These are phyloP conservation scores for Vitis hybrid DNA, from an alignment of 177 flowering plant species.

Conservation along the genomic window DNA sequence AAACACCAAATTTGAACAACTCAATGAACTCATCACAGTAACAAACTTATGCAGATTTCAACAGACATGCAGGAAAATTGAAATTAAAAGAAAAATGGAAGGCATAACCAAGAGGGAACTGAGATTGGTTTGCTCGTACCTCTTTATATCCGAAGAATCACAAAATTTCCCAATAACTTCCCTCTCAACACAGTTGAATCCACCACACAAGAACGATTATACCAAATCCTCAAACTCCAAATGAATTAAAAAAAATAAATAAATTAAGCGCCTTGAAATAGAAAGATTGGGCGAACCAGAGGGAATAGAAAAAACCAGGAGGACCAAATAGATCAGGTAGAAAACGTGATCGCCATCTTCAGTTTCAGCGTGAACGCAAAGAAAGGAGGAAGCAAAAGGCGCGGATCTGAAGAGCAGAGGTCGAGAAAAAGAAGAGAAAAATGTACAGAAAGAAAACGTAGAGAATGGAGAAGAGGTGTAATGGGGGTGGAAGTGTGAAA, in stretches of 20 bases:
- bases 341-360: conserved; percentile 8
- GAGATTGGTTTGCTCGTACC: too few species aligned
- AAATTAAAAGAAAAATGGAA: too few species aligned
- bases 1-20: too few species aligned
- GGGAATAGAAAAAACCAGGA: not conserved
- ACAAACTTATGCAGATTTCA: too few species aligned
- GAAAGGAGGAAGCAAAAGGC: conserved; percentile 12
- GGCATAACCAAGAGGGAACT: too few species aligned
- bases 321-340: not conserved
- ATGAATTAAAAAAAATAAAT: not conserved
- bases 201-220: too few species aligned
- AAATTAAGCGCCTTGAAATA: not conserved
- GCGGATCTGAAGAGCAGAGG: conserved; percentile 25
- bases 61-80: too few species aligned
- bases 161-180: too few species aligned
- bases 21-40: too few species aligned
- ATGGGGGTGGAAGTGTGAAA: not conserved
- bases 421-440: conserved; percentile 6
- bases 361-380: conserved; percentile 27
- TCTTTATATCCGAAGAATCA: too few species aligned
- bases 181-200: too few species aligned
- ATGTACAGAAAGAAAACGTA: not conserved
- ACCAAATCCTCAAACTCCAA: not conserved
- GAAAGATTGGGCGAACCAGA: not conserved
- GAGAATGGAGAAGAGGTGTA: not conserved